phyloP scores from a whole-genome alignment of 2,329 filamentous ascomycete genomes.

The Xylaria sp. region DNA sequence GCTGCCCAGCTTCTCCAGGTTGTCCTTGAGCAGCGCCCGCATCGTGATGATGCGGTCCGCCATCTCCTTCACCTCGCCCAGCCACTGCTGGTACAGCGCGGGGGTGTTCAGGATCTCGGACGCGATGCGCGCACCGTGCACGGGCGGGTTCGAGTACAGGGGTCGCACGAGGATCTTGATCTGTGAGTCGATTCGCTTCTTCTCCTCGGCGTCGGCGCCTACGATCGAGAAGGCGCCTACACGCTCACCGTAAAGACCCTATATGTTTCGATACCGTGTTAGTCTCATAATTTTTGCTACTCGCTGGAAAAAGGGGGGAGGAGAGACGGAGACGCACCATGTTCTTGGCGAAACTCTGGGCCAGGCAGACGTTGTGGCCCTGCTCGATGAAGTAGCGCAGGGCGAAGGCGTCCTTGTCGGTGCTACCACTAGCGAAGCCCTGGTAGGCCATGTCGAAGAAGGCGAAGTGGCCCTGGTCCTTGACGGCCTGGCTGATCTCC shows the following conservation, averaged over 20 bases:
- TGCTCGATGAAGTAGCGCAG: conserved; percentile 92
- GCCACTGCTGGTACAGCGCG: conserved; percentile 90
- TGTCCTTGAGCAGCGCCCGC: conserved; percentile 92
- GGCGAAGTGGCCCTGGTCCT: conserved; percentile 86
- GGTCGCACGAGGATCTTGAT: conserved; percentile 98
- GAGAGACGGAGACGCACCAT: conserved; percentile 69
- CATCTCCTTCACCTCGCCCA: conserved; percentile 97
- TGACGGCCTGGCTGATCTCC: conserved; percentile 87
- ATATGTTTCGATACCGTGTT: background rate
- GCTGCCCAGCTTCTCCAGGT: conserved; percentile 93
- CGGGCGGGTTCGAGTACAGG: conserved; percentile 96
- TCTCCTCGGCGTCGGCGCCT: conserved; percentile 85
- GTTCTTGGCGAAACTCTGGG: conserved; percentile 99
- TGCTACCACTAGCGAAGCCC: conserved; percentile 93
- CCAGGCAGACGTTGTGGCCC: conserved; percentile 87
- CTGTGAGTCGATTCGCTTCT: conserved; percentile 95
- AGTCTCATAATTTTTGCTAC: conserved; percentile 6
- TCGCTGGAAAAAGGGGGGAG: background rate
- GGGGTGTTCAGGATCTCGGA: conserved; percentile 89
- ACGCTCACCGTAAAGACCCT: conserved; percentile 98
- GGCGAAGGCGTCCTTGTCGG: conserved; percentile 91
- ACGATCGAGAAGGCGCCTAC: conserved; percentile 96
- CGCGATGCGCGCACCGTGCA: conserved; percentile 95
- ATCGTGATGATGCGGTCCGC: conserved; percentile 99
- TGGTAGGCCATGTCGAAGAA: conserved; percentile 99